phyloP scores from a whole-genome alignment of 108 stramenopile genomes.

The Parmales sp. region DNA sequence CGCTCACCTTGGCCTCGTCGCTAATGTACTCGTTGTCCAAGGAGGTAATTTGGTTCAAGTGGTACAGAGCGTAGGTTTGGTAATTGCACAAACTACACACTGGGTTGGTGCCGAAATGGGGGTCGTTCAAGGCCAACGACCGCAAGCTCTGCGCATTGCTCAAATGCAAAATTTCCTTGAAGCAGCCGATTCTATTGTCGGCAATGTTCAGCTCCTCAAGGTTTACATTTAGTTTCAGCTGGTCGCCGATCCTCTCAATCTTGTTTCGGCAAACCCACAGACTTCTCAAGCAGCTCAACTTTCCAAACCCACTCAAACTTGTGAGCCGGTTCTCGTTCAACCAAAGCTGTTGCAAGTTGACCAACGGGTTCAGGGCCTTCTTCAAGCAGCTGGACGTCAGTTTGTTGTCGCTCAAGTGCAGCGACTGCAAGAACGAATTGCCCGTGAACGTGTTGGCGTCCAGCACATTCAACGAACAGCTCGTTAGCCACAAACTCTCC shows the following conservation, averaged over 20 bases:
- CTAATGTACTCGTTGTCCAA: constrained; percentile 24
- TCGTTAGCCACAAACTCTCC: constrained; percentile 13
- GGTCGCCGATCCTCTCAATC: background rate
- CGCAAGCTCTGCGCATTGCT: constrained; percentile 16
- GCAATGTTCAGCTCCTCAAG: constrained; percentile 28
- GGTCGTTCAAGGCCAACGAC: constrained; percentile 17
- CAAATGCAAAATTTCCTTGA: constrained; percentile 34
- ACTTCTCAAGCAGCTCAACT: constrained; percentile 14
- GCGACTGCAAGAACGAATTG: background rate
- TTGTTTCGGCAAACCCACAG: constrained; percentile 29
- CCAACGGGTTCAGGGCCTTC: constrained; percentile 11
- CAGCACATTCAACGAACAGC: background rate
- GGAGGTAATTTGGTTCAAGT: constrained; percentile 16
- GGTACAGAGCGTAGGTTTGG: constrained; percentile 35
- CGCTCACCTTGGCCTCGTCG: constrained; percentile 31
- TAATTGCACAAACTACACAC: constrained; percentile 39
- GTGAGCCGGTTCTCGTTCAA: constrained; percentile 27
- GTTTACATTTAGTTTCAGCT: background rate
- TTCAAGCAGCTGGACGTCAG: background rate
- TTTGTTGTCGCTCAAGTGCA: constrained; percentile 19
- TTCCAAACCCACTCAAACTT: constrained; percentile 10
- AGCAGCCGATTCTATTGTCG: constrained; percentile 32
- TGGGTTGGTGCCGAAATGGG: constrained; percentile 39
- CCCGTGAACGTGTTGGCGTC: background rate
- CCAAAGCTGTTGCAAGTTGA: constrained; percentile 23